Base-by-base conservation (phyloP, 371 early-diverging fungal species). In the Mortierella sp. region DNA sequence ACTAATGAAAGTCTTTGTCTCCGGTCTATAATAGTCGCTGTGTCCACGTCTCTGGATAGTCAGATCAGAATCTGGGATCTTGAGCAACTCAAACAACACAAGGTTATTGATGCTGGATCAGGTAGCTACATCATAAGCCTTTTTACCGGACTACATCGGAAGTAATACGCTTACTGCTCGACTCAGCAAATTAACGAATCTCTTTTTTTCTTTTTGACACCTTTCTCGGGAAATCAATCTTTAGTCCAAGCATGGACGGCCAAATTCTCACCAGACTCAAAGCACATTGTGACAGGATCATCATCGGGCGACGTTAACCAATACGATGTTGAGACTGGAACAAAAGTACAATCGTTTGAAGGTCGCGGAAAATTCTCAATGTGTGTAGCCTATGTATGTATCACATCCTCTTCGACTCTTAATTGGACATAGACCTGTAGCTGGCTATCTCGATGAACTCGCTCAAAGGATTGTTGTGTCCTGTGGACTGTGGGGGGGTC, bases 61-160 rank as follows among this genome's bases (percentile, higher is more conserved):
- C 93, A 90, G 59, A 88, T 95, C 71, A 82, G 88, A 50, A 83
- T 94, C 46, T 94, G 94, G 95, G 93, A 94, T 82, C 69, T 94
- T 30, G 80, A 83, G 26, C 82, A 85, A 76, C 57, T 82, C 85
- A 48, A 65, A 86, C 63, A 86, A 81, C 63, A 87, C 84, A 79
- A 79, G 60, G 50, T 73, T 11, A 91, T 94, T 57, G 91, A 90
- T 44, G 88, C 91, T 45, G 91, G 88, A 59, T 85, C 89, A 52
- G 86, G 87, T 89, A 44, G 75, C n/a, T 6, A 48, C 52, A 44
- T 5, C 19, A 47, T 26, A 46, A 21, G 18, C 11, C 15, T 46
- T 26, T 60, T 18, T 43, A 19, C 19, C 43, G 45, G 29, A 47
- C 28, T 23, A 48, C 18, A 4, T n/a, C n/a, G n/a, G n/a, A n/a